Conservation (phyloP, 2,329 filamentous ascomycete genomes). For the Xylariaceae sp. region DNA sequence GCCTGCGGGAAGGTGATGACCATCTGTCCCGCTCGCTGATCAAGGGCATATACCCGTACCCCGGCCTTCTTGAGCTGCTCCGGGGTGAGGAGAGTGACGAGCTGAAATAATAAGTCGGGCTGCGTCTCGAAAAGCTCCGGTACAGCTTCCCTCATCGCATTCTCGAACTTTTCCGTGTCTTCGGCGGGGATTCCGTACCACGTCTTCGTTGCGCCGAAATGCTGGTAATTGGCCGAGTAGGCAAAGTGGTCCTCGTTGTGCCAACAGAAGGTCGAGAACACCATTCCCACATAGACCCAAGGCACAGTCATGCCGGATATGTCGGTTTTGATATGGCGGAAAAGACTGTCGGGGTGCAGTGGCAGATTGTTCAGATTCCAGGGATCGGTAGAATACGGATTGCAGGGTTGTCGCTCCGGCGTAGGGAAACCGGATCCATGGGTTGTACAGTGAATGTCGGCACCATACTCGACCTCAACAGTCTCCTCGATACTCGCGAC, state of each 20-base stretch:
- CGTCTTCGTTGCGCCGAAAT: slow-evolving; percentile 96
- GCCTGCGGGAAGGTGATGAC: slow-evolving; percentile 96
- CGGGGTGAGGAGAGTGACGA: slow-evolving; percentile 92
- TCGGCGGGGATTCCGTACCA: slow-evolving; percentile 98
- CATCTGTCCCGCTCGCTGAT: slow-evolving; percentile 91
- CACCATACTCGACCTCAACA: slow-evolving; percentile 95
- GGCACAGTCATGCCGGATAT: slow-evolving; percentile 99
- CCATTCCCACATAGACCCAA: slow-evolving; percentile 99
- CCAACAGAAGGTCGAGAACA: slow-evolving; percentile 99
- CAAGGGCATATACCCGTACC: slow-evolving; percentile 88
- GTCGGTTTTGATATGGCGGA: slow-evolving; percentile 95
- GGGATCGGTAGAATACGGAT: slow-evolving; percentile 80
- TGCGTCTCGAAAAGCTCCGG: slow-evolving; percentile 96
- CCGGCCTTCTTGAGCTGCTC: slow-evolving; percentile 90
- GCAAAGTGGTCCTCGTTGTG: slow-evolving; percentile 98
- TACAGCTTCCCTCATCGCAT: slow-evolving; percentile 90
- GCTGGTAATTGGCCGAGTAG: slow-evolving; percentile 97
- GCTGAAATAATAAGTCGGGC: slow-evolving; percentile 89
- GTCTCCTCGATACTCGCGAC: slow-evolving; percentile 92
- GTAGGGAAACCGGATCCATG: slow-evolving; percentile 97
- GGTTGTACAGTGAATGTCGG: slow-evolving; percentile 96
- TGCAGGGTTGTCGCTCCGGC: slow-evolving; percentile 80
- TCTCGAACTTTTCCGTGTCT: slow-evolving; percentile 90
- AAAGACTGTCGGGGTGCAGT: slow-evolving; percentile 83
- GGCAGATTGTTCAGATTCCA: slow-evolving; percentile 97